Base-by-base conservation (phyloP, 192 early-diverging fungal species). In the Rhizoclosmatium sp. region DNA sequence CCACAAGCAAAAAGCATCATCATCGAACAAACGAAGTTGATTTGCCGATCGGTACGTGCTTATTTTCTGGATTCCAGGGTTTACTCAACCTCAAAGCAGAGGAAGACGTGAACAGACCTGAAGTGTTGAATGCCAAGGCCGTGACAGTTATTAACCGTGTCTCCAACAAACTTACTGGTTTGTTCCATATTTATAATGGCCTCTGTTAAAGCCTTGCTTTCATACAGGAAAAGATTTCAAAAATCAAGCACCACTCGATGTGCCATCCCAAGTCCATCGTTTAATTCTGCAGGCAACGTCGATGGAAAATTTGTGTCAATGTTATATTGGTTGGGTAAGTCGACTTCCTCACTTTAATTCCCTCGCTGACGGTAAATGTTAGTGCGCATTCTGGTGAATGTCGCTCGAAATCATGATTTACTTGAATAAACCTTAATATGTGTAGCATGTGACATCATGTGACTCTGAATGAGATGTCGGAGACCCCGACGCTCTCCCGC, bases 261-360 rank as follows among this genome's bases (percentile, higher is more conserved):
- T 96, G 0, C 88, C 88, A 0, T 90, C 89, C 3, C 97, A 99
- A 83, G 95, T 99, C 1, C 91, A 97, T 58, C 91, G 91, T 62
- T 83, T 99, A 65, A 96, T 99, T 31, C 83, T 91, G 70, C 94
- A 98, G 84, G 96, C 97, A 3, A 96, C 92, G 1, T 93, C 92
- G 4, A 76, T 95, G 7, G 97, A 97, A 61, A 98, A 98, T 79
- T 81, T 98, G 49, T 95, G 94, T 71, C 95, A 93, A 47, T 80
- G 78, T 54, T 80, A 80, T 44, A 80, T 80, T 72, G 78, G 78
- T 48, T 80, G 78, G 77, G 75, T 77, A 51, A 47, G 75, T 77
- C 31, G 31, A 31, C 31, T 31, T 31, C 31, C 45, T 48, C 23
- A 21, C 14, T 21, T 66, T 23, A 19, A 9, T 70, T 70, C 69